A percentile compares a stretch with the other conserved stretches of the same genome.
These are phyloP conservation scores for Dendrocalamus latiflorus DNA, from an alignment of 202 grass and related monocot genomes.

Conservation along the genomic window DNA sequence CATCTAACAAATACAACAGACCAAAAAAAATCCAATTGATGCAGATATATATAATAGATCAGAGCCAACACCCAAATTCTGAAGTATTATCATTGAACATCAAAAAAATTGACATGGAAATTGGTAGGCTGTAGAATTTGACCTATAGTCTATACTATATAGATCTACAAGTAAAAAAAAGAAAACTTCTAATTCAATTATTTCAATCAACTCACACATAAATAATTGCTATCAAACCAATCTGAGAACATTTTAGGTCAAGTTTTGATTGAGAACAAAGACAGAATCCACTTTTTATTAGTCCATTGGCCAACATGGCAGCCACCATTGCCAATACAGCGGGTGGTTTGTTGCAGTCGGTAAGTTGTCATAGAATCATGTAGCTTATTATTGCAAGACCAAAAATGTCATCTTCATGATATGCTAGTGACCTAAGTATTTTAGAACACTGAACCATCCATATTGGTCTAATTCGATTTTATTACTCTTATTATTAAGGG, in stretches of 20 bases:
- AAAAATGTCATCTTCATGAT: not conserved
- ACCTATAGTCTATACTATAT: not conserved
- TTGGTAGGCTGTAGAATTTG: not conserved
- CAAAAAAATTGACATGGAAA: not conserved
- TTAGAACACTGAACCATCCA: not conserved
- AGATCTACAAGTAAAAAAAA: not conserved
- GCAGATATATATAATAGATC: not conserved
- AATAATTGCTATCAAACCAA: not conserved
- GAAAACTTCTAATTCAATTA: not conserved
- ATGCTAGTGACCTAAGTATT: not conserved
- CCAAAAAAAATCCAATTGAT: not conserved
- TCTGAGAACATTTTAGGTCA: not conserved
- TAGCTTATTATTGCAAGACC: not conserved
- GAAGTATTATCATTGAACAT: conserved; percentile 3
- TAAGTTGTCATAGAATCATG: no score
- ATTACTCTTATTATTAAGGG: not conserved
- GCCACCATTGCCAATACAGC: not conserved
- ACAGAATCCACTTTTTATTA: not conserved
- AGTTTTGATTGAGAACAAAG: not conserved
- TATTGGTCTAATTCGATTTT: not conserved
- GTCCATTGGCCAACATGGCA: not conserved
- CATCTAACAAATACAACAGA: not conserved
- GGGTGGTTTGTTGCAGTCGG: not conserved
- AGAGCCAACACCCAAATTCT: not conserved
- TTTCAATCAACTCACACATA: not conserved